These are phyloP conservation scores for Geranium brycei DNA, from an alignment of 345 rosid genomes.

Conservation along the genomic window DNA sequence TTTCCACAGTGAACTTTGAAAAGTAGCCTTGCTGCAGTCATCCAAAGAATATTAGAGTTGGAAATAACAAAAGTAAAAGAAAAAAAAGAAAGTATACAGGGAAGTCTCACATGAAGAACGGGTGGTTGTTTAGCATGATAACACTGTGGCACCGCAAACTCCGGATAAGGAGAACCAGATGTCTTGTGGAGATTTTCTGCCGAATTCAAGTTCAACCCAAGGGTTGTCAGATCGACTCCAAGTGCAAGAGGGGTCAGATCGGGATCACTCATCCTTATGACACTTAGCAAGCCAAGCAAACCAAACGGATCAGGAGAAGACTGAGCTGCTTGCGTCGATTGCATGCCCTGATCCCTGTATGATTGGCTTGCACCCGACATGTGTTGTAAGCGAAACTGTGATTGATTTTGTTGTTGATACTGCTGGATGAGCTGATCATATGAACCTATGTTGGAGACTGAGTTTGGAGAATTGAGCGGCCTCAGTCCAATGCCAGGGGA, in stretches of 20 bases:
- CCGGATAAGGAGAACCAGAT: constrained; percentile 94
- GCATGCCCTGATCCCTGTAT: constrained; percentile 74
- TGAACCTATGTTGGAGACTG: constrained; percentile 52
- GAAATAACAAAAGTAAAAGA: not conserved
- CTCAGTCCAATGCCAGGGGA: constrained; percentile 80
- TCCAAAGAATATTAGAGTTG: constrained; percentile 3
- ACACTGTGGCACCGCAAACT: constrained; percentile 81
- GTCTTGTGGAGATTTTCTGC: constrained; percentile 86
- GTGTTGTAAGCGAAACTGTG: constrained; percentile 85
- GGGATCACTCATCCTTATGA: constrained; percentile 65
- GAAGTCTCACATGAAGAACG: constrained; percentile 44
- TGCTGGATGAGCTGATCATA: constrained; percentile 85
- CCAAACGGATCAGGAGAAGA: constrained; percentile 71
- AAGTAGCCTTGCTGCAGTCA: constrained; percentile 76
- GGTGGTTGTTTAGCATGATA: constrained; percentile 85
- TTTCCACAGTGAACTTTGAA: constrained; percentile 54
- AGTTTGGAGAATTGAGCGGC: constrained; percentile 64
- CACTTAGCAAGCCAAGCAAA: constrained; percentile 67
- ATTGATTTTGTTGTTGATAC: constrained; percentile 72
- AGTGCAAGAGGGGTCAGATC: constrained; percentile 70
- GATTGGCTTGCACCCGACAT: constrained; percentile 79
- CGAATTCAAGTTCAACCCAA: constrained; percentile 91
- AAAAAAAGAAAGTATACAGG: not conserved
- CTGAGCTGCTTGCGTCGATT: constrained; percentile 44
- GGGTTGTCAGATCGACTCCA: constrained; percentile 87